A percentile compares a stretch with the other conserved stretches of the same genome.
Conservation (phyloP, 352 stramenopile genomes). For the Blastocystis hominis region DNA sequence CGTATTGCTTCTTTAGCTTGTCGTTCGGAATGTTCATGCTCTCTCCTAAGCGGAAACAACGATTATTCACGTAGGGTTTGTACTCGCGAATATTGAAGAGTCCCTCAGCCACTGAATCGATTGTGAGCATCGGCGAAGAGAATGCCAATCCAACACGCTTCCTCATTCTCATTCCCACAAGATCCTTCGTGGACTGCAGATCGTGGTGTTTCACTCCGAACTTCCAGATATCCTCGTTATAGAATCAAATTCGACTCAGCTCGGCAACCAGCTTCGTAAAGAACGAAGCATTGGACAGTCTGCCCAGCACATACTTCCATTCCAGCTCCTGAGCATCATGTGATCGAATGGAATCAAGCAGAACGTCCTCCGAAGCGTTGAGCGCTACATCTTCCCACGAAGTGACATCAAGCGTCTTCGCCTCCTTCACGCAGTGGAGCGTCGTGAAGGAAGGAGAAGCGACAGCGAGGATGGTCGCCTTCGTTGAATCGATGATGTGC, state of each 20-base stretch:
- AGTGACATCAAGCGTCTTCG: conserved; percentile 64
- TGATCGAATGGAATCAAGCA: conserved; percentile 62
- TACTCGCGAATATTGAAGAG: too few species aligned
- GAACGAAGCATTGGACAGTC: conserved; percentile 63
- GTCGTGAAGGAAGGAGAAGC: conserved; percentile 57
- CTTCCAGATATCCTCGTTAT: conserved; percentile 64
- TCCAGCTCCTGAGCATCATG: conserved; percentile 61
- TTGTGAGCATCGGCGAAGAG: too few species aligned
- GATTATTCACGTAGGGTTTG: too few species aligned
- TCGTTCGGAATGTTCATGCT: too few species aligned
- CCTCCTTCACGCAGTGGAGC: conserved; percentile 60
- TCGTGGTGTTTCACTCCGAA: conserved; percentile 66
- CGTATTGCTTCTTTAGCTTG: too few species aligned
- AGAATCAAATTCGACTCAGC: conserved; percentile 63
- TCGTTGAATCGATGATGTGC: conserved; percentile 62
- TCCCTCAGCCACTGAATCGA: too few species aligned
- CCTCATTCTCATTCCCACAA: too few species aligned
- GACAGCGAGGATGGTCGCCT: conserved; percentile 62
- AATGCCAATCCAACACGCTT: too few species aligned
- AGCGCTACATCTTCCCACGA: conserved; percentile 67
- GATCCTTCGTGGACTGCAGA: conserved; percentile 62
- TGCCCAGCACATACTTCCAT: conserved; percentile 63
- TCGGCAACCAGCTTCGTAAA: conserved; percentile 62
- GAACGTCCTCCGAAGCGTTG: conserved; percentile 64
- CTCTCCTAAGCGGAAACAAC: too few species aligned